Percentiles rank a stretch among this genome's conserved stretches.
These are phyloP conservation scores for Herpetomonas muscarum DNA, from an alignment of 208 protist genomes.

Conservation along the genomic window DNA sequence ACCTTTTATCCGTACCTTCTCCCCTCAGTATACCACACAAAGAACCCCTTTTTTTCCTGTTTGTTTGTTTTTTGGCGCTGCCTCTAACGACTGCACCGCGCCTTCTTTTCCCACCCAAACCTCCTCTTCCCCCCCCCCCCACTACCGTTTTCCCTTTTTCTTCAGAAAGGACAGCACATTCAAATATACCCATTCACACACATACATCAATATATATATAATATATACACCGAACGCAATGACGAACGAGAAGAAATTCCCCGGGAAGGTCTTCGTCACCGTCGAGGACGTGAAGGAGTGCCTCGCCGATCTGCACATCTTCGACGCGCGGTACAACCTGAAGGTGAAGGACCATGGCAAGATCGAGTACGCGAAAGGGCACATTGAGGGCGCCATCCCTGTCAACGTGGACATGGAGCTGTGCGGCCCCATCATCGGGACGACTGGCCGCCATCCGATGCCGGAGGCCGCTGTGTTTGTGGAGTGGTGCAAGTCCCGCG, in stretches of 20 bases:
- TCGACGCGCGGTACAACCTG: conserved; percentile 78
- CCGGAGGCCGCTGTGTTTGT: conserved; percentile 45
- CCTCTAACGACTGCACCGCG: too few relatives aligned
- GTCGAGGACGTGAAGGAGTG: conserved; percentile 34
- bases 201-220: too few relatives aligned
- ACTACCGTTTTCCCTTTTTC: too few relatives aligned
- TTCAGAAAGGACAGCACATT: too few relatives aligned
- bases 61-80: background rate
- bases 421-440: conserved; percentile 16
- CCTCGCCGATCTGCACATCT: conserved; percentile 41
- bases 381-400: conserved; percentile 37
- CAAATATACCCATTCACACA: too few relatives aligned
- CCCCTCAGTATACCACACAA: too few relatives aligned
- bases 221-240: conserved; percentile 4
- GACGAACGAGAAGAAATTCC: conserved; percentile 8
- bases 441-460: conserved; percentile 56
- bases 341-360: conserved; percentile 29
- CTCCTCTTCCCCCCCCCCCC: too few relatives aligned
- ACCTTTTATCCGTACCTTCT: too few relatives aligned
- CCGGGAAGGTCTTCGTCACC: conserved; percentile 53
- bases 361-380: conserved; percentile 43
- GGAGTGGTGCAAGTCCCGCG: conserved; percentile 52
- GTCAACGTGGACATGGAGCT: conserved; percentile 61
- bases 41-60: conserved; percentile 1
- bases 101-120: too few relatives aligned